Evolutionary conservation across 129 eudicot genomes (phyloP), one percentile per base, ranked within the genome.

Genomic region (Deinandra increscens): DNA sequence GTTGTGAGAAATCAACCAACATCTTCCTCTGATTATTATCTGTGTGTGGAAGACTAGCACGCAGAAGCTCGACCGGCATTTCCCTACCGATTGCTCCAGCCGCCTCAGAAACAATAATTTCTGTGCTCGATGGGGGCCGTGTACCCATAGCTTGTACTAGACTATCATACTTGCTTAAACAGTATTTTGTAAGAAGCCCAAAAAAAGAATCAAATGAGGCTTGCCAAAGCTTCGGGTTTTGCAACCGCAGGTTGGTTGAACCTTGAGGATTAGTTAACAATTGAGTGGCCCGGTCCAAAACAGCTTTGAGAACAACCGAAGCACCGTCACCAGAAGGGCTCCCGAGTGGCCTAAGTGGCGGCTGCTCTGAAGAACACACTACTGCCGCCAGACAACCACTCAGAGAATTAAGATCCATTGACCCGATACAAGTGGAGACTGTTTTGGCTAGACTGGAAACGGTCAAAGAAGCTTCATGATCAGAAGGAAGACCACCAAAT

Each of bases 331-430:
- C 99, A 29, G 91, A 87, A 29, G 94, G 72, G 75, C 97, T 87
- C 44, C 97, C 86, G 6, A 94, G 53, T 6, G 99, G 99, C 20
- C 99, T 91, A 34, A 94, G 91, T 4, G 99, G 99, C 11, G 99
- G 99, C 61, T 94, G 97, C 76, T 94, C 99, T 6, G 89, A 78
- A 48, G 97, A 94, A 81, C 99, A 94, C 46, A 94, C 99, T 2
- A 94, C 96, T 1, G 99, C 97, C 19, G 99, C 99, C 33, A 94
- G 89, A 78, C 97, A 94, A 67, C 97, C 95, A 78, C 97, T 87
- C 7, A 90, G 80, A 19, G 97, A 84, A 80, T 84, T 88, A 31
- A 94, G 94, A 77, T 90, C 93, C 99, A 94, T 90, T 4, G 93
- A 82, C 70, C 81, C 48, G 22, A 94, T 84, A 74, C 96, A 85